Percentiles rank a stretch among this genome's conserved stretches.
These are phyloP conservation scores for Picea sitchensis DNA, from an alignment of 75 land plant species.

Conservation along the genomic window DNA sequence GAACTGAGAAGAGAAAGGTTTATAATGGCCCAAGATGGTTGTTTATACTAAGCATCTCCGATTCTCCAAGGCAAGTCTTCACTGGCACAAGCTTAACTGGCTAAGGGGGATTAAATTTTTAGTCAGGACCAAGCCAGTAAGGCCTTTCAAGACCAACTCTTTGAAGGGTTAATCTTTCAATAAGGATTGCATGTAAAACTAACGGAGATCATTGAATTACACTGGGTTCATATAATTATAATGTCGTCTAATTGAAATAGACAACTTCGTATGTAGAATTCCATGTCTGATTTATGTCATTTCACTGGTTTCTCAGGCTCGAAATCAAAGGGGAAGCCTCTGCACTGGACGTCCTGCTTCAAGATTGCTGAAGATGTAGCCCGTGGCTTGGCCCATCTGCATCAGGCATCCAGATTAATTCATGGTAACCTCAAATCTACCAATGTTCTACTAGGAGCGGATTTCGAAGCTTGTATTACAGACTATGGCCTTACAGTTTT, in stretches of 20 bases:
- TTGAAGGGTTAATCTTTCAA: not conserved
- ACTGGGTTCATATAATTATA: not conserved
- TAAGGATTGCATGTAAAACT: not conserved
- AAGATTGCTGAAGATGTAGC: constrained; percentile 82
- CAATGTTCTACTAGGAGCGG: constrained; percentile 63
- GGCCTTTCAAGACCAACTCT: not conserved
- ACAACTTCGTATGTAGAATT: not conserved
- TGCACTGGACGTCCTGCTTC: constrained; percentile 84
- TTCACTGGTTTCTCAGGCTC: constrained; percentile 40
- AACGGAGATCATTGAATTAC: not conserved
- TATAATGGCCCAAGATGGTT: too few relatives aligned
- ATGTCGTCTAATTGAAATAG: not conserved
- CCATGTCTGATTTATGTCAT: not conserved
- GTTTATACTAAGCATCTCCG: too few relatives aligned
- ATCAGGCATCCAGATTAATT: constrained; percentile 37
- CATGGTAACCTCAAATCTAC: constrained; percentile 76
- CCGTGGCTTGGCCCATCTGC: constrained; percentile 65
- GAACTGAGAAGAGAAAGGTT: too few relatives aligned
- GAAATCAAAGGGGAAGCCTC: constrained; percentile 53
- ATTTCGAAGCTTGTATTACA: constrained; percentile 65
- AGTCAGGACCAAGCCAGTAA: not conserved
- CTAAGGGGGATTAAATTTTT: too few relatives aligned
- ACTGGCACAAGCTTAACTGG: too few relatives aligned
- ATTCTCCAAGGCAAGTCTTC: too few relatives aligned
- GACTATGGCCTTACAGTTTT: constrained; percentile 61